A percentile compares a stretch with the other conserved stretches of the same genome.
Conservation (phyloP, 257 asterid genomes). For the Solanum microdontum region DNA sequence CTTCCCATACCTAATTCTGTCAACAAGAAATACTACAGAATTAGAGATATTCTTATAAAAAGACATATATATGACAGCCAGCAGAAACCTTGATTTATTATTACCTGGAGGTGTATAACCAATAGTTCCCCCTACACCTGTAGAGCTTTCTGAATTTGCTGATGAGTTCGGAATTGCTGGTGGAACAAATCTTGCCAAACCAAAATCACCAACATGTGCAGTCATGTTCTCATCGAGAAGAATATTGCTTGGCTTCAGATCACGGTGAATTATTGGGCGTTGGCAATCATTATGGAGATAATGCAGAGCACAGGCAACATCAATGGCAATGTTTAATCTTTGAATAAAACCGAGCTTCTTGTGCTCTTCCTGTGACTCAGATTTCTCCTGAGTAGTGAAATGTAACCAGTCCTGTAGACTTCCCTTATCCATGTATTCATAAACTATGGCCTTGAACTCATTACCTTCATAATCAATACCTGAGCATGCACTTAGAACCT, state of each 20-base stretch:
- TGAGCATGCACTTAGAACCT: conserved; percentile 12
- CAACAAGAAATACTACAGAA: not conserved
- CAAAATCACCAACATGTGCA: conserved; percentile 12
- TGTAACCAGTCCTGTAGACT: conserved; percentile 14
- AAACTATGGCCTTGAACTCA: conserved; percentile 21
- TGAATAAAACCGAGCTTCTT: not conserved
- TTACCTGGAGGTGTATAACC: conserved; percentile 12
- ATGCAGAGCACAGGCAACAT: conserved; percentile 14
- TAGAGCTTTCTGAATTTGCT: not conserved
- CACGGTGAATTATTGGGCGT: conserved; percentile 16
- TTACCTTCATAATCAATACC: conserved; percentile 5
- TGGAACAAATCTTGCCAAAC: conserved; percentile 3
- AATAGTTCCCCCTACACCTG: conserved; percentile 1
- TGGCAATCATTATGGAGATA: conserved; percentile 20
- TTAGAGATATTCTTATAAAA: not conserved
- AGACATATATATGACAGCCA: not conserved
- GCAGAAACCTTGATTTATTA: not conserved
- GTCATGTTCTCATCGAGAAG: conserved; percentile 10
- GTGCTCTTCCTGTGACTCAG: not conserved
- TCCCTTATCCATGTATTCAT: conserved; percentile 17
- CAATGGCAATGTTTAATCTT: conserved; percentile 14
- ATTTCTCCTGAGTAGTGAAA: not conserved
- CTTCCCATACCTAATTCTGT: conserved; percentile 14
- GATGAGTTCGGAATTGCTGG: not conserved
- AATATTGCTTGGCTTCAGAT: conserved; percentile 27